Percentiles rank a stretch among this genome's conserved stretches.
phyloP scores from a whole-genome alignment of 2,329 filamentous ascomycete species.

The Dactylellina haptotyla region DNA sequence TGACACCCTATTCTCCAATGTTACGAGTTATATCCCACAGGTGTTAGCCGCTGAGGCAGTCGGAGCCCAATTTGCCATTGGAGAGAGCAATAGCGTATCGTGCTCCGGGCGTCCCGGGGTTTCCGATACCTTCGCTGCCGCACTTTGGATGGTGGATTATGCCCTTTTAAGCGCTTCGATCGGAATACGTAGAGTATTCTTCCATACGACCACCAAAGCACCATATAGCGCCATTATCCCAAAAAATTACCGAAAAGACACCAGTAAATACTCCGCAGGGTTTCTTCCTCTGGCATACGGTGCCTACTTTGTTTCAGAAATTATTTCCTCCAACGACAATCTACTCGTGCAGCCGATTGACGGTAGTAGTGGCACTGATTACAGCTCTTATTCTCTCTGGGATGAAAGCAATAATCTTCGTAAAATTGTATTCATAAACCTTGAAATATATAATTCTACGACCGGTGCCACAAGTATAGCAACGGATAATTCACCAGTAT shows the following conservation, averaged over 20 bases:
- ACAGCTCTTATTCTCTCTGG: constrained; percentile 46
- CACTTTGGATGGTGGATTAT: constrained; percentile 58
- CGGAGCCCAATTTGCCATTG: constrained; percentile 56
- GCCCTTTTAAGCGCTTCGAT: constrained; percentile 55
- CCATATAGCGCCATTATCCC: constrained; percentile 39
- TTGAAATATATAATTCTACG: constrained; percentile 33
- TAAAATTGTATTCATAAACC: constrained; percentile 48
- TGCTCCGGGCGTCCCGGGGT: constrained; percentile 57
- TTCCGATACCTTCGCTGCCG: constrained; percentile 57
- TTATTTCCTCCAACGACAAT: constrained; percentile 29
- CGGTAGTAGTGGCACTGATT: constrained; percentile 25
- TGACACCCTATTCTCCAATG: constrained; percentile 13
- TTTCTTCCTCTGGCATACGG: constrained; percentile 43
- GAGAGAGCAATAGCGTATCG: constrained; percentile 59
- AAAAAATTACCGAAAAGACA: neutral
- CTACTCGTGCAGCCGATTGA: constrained; percentile 27
- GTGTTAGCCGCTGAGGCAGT: constrained; percentile 30
- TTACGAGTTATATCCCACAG: constrained; percentile 38
- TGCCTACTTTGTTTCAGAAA: constrained; percentile 43
- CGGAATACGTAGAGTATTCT: constrained; percentile 56
- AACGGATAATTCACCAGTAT: constrained; percentile 12
- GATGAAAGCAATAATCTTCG: constrained; percentile 31
- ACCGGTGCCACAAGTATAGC: constrained; percentile 11
- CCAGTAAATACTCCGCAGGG: constrained; percentile 14
- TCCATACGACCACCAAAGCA: constrained; percentile 57